Evolutionary conservation across 1,139 yeast species (phyloP).

Genomic region (Pichia sp.): DNA sequence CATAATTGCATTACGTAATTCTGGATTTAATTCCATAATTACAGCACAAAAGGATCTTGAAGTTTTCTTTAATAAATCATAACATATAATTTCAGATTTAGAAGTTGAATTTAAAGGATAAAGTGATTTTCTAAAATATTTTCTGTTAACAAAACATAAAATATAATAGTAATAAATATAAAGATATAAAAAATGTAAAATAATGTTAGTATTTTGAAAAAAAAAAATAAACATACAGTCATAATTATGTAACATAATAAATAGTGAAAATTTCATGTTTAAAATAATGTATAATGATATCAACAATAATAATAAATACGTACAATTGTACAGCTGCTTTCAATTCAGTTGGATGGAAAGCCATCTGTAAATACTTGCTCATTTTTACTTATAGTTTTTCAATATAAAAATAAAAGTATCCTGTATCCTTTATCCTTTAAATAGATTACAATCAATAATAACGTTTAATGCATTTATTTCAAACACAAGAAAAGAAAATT

Average conservation of each 20-base stretch:
- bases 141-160: conserved; percentile 12
- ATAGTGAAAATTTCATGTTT: background rate
- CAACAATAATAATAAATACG: conserved; percentile 16
- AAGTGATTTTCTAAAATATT: conserved; percentile 44
- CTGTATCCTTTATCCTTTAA: too few relatives aligned
- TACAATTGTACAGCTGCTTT: conserved; percentile 58
- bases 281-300: background rate
- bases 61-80: conserved; percentile 57
- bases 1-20: conserved; percentile 73
- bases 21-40: conserved; percentile 86
- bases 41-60: conserved; percentile 93
- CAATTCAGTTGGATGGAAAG: conserved; percentile 68
- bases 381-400: background rate
- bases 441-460: too few relatives aligned
- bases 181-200: background rate
- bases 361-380: conserved; percentile 46
- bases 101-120: conserved; percentile 47
- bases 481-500: too few relatives aligned
- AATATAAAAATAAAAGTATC: too few relatives aligned
- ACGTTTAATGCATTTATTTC: too few relatives aligned
- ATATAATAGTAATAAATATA: background rate
- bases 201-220: conserved; percentile 2
- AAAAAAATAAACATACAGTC: background rate
- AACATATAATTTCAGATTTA: conserved; percentile 55
- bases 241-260: too few relatives aligned